A percentile compares a stretch with the other conserved stretches of the same genome.
Evolutionary conservation across 2,329 filamentous ascomycete genomes (phyloP).

Genomic region (Alternaria longipes): DNA sequence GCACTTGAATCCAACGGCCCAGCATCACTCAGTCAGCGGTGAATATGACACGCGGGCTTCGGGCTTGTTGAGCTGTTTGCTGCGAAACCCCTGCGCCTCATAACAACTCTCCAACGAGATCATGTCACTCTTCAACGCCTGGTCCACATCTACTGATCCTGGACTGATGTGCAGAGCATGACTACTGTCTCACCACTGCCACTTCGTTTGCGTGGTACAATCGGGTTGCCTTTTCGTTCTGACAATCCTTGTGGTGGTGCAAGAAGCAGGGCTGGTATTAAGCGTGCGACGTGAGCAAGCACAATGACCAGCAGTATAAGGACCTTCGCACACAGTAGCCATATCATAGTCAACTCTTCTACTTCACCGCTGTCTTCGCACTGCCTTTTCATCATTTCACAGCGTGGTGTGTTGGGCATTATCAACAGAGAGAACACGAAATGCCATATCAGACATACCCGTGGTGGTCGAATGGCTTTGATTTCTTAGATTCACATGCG

Average conservation of each 20-base stretch:
- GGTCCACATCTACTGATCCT: conserved; percentile 1
- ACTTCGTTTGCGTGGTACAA: conserved; percentile 23
- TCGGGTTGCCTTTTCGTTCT: neutral
- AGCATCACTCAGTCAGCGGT: neutral
- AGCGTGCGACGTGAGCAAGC: neutral
- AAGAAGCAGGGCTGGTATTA: conserved; percentile 10
- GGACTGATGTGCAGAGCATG: conserved; percentile 14
- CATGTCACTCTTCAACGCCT: neutral
- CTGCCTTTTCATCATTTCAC: neutral
- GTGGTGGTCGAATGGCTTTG: conserved; percentile 5
- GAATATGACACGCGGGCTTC: conserved; percentile 2
- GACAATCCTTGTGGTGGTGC: conserved; percentile 2
- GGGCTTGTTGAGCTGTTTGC: conserved; percentile 17
- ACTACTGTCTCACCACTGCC: conserved; percentile 12
- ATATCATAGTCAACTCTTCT: neutral
- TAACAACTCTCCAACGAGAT: conserved; percentile 1
- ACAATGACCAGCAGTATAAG: conserved; percentile 1
- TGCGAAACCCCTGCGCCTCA: conserved; percentile 4
- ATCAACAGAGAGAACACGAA: neutral
- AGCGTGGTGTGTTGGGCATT: neutral
- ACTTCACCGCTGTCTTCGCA: neutral
- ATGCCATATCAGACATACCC: conserved; percentile 11
- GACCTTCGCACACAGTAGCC: neutral
- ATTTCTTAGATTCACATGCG: conserved; percentile 3
- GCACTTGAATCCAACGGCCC: too few species aligned